Evolutionary conservation across 177 flowering plant genomes (phyloP).

Genomic region (Vitis hybrid): DNA sequence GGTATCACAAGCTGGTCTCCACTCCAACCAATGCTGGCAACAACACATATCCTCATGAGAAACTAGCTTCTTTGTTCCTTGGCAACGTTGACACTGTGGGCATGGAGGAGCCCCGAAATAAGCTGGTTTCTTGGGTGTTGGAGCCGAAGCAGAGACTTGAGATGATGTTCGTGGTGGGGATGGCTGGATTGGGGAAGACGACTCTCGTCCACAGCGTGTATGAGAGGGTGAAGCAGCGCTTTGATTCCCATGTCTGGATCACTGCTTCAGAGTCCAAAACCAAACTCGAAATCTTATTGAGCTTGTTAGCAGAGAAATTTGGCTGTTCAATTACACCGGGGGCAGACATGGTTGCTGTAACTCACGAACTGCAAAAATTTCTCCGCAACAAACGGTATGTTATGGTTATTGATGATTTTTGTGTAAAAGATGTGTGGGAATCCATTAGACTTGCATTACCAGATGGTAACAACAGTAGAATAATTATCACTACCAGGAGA

Average conservation of each 20-base stretch:
- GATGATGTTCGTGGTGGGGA: slow-evolving; percentile 13
- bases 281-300: background rate
- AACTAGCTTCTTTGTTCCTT: background rate
- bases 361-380: background rate
- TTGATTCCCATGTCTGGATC: slow-evolving; percentile 20
- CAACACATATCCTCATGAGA: background rate
- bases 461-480: too few relatives aligned
- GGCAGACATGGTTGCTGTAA: background rate
- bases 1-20: background rate
- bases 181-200: slow-evolving; percentile 26
- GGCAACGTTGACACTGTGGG: slow-evolving; percentile 10
- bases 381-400: background rate
- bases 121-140: background rate
- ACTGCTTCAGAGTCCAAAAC: background rate
- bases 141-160: background rate
- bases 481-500: too few relatives aligned
- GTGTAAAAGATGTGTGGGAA: background rate
- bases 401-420: slow-evolving; percentile 7
- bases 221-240: background rate
- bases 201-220: slow-evolving; percentile 14
- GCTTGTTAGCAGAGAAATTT: background rate
- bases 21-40: background rate
- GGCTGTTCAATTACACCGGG: background rate
- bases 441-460: too few relatives aligned
- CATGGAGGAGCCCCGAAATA: background rate